Evolutionary conservation across 768 basidiomycete species (phyloP).

Genomic region (Collybia sp.): DNA sequence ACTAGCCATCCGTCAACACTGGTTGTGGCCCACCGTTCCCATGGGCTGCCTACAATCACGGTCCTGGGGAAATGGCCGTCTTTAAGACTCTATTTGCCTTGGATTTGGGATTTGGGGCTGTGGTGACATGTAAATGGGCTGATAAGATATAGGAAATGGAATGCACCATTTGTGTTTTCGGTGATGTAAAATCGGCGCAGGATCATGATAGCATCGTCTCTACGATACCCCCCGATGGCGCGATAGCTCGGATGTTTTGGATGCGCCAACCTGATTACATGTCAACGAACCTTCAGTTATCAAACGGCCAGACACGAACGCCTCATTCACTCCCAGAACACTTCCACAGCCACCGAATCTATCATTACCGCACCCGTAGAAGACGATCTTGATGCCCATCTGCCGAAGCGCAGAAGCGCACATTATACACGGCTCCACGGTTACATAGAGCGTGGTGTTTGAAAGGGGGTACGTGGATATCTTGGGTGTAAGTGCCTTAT

Average conservation of each 20-base stretch:
- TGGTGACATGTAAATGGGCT: slow-evolving; percentile 7
- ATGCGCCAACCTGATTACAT: slow-evolving; percentile 52
- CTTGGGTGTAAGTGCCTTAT: slow-evolving; percentile 50
- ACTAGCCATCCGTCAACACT: background rate
- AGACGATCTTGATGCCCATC: slow-evolving; percentile 85
- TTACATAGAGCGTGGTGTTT: slow-evolving; percentile 88
- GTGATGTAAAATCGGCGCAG: slow-evolving; percentile 88
- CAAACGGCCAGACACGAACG: slow-evolving; percentile 31
- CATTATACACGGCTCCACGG: slow-evolving; percentile 99
- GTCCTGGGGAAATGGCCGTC: slow-evolving; percentile 55
- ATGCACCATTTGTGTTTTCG: slow-evolving; percentile 83
- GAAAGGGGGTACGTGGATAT: slow-evolving; percentile 58
- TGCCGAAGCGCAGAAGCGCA: slow-evolving; percentile 95
- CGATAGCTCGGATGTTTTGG: slow-evolving; percentile 70
- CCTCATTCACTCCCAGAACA: slow-evolving; percentile 81
- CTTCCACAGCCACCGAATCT: slow-evolving; percentile 97
- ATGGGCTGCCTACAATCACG: background rate
- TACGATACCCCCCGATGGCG: slow-evolving; percentile 70
- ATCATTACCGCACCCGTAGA: slow-evolving; percentile 93
- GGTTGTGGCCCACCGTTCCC: background rate
- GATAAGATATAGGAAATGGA: slow-evolving; percentile 1
- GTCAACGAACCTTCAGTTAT: slow-evolving; percentile 1
- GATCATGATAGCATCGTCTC: slow-evolving; percentile 85
- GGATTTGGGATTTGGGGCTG: slow-evolving; percentile 88
- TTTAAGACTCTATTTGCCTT: slow-evolving; percentile 85